Base-by-base conservation (phyloP, 768 basidiomycete species). In the Imleria badia region DNA sequence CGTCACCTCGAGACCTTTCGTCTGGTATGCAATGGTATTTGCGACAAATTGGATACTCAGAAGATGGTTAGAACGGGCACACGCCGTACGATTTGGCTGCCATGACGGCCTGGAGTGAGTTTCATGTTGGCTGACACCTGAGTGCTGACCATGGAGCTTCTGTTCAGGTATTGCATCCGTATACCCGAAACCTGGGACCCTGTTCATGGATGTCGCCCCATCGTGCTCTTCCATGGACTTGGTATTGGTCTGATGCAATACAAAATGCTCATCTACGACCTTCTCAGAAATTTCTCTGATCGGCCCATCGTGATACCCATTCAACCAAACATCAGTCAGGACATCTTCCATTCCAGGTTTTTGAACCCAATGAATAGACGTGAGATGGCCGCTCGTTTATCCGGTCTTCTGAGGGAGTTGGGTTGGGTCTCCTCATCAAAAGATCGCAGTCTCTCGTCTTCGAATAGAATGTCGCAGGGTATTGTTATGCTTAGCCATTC, bases 191-290 rank as follows among this genome's bases (percentile, higher is more conserved):
- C 75, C 14, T 94, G 91, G 91, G 75, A 84, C 42, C 70, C 82
- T 3, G 66, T 68, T 17, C 76, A 66, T 38, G 85, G 81, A 23
- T 78, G 77, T 30, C 80, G 82, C 39, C 94, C 94, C 0, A 71
- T 95, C 35, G 79, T 97, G 15, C 92, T 94, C 66, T 69, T 93
- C 35, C 94, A 97, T 64, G 95, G 95, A 4, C 82, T 98, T 2
- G 94, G 94, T 11, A 78, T 95, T 45, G 94, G 94, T 4, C 70
- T 91, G 12, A 63, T 85, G 19, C 88, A 90, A 62, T 91, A 94
- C 66, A 73, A 80, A 39, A 58, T 73, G n/a, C 72, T 89, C 55
- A 72, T 94, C 49, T 70, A 73, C 12, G 73, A 86, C 58, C 75
- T 94, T 19, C 69, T 88, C 39, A 72, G 74, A 35, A 65, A 73